A percentile compares a stretch with the other conserved stretches of the same genome.
Evolutionary conservation across 768 basidiomycete genomes (phyloP).

Genomic region (Serendipita sp.): DNA sequence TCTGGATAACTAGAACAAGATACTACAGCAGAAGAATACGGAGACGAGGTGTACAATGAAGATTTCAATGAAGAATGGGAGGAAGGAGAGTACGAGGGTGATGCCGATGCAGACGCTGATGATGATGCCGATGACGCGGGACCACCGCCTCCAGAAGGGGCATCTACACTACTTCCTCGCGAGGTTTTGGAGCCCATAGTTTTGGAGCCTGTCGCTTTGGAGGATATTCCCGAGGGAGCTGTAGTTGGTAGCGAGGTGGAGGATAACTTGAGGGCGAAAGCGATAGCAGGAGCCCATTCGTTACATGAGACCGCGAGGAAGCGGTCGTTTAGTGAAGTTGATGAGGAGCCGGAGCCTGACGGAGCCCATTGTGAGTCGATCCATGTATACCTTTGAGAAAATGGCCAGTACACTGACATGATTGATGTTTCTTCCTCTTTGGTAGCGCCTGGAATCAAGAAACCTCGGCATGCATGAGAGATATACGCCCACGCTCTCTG

Average conservation of each 20-base stretch:
- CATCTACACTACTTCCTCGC: not conserved
- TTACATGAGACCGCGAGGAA: not conserved
- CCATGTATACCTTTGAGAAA: not conserved
- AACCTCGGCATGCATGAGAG: not conserved
- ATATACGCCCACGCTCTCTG: not conserved
- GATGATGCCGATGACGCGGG: slow-evolving; percentile 7
- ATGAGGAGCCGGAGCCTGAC: not conserved
- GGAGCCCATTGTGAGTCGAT: not conserved
- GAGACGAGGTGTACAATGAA: slow-evolving; percentile 1
- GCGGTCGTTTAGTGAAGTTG: slow-evolving; percentile 3
- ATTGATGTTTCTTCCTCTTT: not conserved
- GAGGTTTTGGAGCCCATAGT: not conserved
- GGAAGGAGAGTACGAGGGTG: slow-evolving; percentile 6
- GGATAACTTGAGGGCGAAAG: not conserved
- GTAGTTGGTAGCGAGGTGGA: not conserved
- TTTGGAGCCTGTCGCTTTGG: not conserved
- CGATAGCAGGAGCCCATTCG: not conserved
- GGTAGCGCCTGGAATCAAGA: not conserved
- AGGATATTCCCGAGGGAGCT: no score
- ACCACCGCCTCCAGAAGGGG: not conserved
- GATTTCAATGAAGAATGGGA: slow-evolving; percentile 9
- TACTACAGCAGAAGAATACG: not conserved
- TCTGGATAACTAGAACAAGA: not conserved
- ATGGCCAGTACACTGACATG: not conserved
- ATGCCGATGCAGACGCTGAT: slow-evolving; percentile 8